Base-by-base conservation (phyloP, 75 land plant genomes). In the Chamaecyparis obtusa region DNA sequence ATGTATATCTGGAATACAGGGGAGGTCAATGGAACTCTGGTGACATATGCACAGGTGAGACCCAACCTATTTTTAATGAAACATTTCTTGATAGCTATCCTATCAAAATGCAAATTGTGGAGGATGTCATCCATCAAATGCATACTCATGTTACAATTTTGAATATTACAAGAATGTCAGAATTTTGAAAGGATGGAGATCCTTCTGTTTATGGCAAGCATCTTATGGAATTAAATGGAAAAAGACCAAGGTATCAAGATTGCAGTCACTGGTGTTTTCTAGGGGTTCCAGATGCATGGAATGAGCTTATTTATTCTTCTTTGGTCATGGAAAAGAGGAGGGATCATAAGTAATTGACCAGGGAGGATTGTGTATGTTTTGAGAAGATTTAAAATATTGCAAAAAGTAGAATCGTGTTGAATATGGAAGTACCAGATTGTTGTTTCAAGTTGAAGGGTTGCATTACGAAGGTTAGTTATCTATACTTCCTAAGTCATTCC, bases 231-330 rank as follows among this genome's bases (percentile, higher is more conserved):
- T 67, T 75, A 14, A 72, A 51, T 19, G 48, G 37, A 30, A 64
- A 71, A 64, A 75, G 75, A 36, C 90, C 90, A 82, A 16, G 46
- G 21, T 72, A 30, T 35, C 91, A 90, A 84, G 97, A 95, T 81
- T 95, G 97, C 89, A 95, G 95, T 90, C 97, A 96, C 86, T 96
- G 97, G 97, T 96, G 97, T 81, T 91, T 96, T 85, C 97, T 96
- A n/a, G 97, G 97, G 39, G 91, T 96, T 30, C 97, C 97, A 36
- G 97, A 96, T 88, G 88, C 97, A 46, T 96, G 97, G 97, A 96
- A 96, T 87, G 94, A 96, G 88, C 85, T 96, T 0, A 86, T 95
- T 43, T 95, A 91, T 84, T 88, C 92, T 43, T 87, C 85, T 84
- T 83, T 94, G 56, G 56, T 86, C 80, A 79, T 36, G 44, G 75